Evolutionary conservation across 371 early-diverging fungal species (phyloP).

Genomic region (Amoeboaphelidium protococcarum): DNA sequence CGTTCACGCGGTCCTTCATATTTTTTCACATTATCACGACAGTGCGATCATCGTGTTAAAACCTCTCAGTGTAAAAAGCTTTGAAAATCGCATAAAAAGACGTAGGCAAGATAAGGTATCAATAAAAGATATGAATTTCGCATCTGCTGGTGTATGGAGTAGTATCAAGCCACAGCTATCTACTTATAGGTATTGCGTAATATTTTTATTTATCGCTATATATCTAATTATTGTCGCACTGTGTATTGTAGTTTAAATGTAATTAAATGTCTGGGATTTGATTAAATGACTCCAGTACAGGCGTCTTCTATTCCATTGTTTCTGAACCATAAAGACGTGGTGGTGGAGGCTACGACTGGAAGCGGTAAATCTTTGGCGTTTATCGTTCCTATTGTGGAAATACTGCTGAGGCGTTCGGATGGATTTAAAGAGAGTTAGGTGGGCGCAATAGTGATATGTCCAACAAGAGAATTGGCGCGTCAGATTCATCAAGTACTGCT

Average conservation of each 20-base stretch:
- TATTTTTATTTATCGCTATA: no score
- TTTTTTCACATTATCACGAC: no score
- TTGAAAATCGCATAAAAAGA: no score
- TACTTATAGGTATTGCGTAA: background rate
- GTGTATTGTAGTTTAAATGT: background rate
- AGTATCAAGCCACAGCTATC: background rate
- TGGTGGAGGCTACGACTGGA: slow-evolving; percentile 98
- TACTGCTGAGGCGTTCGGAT: slow-evolving; percentile 31
- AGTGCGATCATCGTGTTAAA: no score
- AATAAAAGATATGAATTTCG: no score
- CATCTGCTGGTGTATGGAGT: background rate
- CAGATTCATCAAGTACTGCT: slow-evolving; percentile 61
- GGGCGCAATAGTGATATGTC: slow-evolving; percentile 77
- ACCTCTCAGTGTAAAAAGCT: no score
- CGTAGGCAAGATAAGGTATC: no score
- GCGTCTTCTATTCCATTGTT: slow-evolving; percentile 62
- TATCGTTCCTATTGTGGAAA: slow-evolving; percentile 76
- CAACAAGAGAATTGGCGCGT: slow-evolving; percentile 85
- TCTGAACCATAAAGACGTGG: slow-evolving; percentile 80
- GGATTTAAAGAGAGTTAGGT: slow-evolving; percentile 35
- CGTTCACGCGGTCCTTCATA: no score
- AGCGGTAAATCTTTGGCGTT: slow-evolving; percentile 96
- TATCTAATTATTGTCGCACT: background rate
- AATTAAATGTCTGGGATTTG: slow-evolving; percentile 19
- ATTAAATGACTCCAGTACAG: slow-evolving; percentile 64